phyloP scores from a whole-genome alignment of 495 filamentous ascomycete species.

The Glonium stellatum region DNA sequence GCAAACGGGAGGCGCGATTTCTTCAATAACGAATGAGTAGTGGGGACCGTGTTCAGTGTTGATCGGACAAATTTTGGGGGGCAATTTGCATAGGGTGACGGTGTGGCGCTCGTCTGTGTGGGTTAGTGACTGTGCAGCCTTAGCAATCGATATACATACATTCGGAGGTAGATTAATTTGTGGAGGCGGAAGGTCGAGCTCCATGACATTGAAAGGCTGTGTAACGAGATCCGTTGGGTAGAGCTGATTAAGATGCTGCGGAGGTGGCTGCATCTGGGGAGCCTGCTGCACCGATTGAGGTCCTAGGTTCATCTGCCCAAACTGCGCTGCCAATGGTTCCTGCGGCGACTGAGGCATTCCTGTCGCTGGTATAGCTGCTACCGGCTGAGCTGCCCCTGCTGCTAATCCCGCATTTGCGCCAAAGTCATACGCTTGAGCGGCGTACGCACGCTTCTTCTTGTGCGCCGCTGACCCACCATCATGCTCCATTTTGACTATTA shows the following conservation, averaged over 20 bases:
- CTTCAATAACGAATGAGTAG: constrained; percentile 83
- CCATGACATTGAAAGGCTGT: constrained; percentile 87
- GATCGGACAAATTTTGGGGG: constrained; percentile 91
- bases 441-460: constrained; percentile 87
- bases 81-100: constrained; percentile 88
- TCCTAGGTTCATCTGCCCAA: constrained; percentile 28
- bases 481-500: constrained; percentile 6
- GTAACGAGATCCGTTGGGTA: constrained; percentile 85
- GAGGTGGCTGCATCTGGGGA: constrained; percentile 45
- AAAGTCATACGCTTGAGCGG: constrained; percentile 89
- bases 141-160: constrained; percentile 48
- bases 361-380: constrained; percentile 36
- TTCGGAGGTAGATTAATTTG: constrained; percentile 85
- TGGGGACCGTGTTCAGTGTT: constrained; percentile 87
- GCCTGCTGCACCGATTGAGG: constrained; percentile 26
- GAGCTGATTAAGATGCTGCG: constrained; percentile 72
- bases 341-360: constrained; percentile 15
- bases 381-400: constrained; percentile 28
- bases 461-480: constrained; percentile 3
- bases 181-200: constrained; percentile 86
- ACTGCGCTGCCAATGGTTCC: constrained; percentile 21
- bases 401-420: constrained; percentile 69
- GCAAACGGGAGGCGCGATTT: constrained; percentile 94
- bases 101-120: constrained; percentile 75
- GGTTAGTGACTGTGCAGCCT: not conserved